Evolutionary conservation across 2,329 filamentous ascomycete species (phyloP).

Genomic region (Leptodontidium sp.): DNA sequence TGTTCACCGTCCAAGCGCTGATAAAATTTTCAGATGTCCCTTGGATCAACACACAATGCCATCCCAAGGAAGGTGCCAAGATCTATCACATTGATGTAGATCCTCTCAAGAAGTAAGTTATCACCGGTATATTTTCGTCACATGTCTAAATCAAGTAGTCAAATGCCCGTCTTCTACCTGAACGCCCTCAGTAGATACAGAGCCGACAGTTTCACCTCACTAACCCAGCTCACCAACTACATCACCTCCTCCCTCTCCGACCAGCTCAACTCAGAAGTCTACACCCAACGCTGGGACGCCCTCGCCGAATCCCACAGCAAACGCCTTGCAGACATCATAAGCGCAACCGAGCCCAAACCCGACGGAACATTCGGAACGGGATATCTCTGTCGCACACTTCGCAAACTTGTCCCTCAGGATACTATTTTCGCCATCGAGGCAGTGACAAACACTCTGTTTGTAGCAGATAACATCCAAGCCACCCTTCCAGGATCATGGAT

Average conservation of each 20-base stretch:
- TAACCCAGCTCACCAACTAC: constrained; percentile 74
- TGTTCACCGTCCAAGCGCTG: not conserved
- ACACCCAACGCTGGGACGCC: constrained; percentile 57
- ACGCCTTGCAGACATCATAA: constrained; percentile 66
- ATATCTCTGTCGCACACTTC: constrained; percentile 58
- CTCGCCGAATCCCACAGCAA: constrained; percentile 66
- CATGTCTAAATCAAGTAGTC: constrained; percentile 24
- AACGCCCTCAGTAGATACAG: constrained; percentile 70
- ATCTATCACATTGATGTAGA: constrained; percentile 73
- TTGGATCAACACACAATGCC: constrained; percentile 84
- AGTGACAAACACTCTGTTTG: constrained; percentile 73
- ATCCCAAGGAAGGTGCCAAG: constrained; percentile 59
- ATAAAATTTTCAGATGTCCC: constrained; percentile 71
- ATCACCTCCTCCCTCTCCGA: constrained; percentile 58
- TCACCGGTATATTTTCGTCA: not conserved
- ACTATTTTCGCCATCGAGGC: constrained; percentile 82
- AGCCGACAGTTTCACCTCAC: constrained; percentile 68
- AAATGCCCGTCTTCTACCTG: constrained; percentile 77
- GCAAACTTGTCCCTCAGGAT: constrained; percentile 64
- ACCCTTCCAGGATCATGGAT: constrained; percentile 77
- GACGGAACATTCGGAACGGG: constrained; percentile 63
- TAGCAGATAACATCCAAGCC: constrained; percentile 75
- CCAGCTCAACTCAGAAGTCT: constrained; percentile 50
- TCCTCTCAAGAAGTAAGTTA: constrained; percentile 67
- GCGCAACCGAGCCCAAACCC: constrained; percentile 62